Evolutionary conservation across 1,284 basidiomycete species (phyloP).

Genomic region (Tylopilus sp.): DNA sequence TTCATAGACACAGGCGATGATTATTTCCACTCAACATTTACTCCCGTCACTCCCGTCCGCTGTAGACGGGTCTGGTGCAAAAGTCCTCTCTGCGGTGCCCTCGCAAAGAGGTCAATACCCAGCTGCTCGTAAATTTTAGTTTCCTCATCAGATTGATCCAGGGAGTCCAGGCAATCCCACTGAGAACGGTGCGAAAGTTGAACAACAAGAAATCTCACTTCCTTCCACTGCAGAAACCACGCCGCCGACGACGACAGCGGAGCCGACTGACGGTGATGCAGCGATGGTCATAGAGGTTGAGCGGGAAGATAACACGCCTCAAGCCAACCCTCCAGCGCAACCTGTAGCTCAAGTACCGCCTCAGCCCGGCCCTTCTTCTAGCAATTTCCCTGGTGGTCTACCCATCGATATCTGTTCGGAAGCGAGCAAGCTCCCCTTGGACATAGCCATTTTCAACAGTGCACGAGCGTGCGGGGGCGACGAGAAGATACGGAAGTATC

Average conservation of each 20-base stretch:
- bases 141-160: slow-evolving; percentile 7
- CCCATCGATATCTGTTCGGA: slow-evolving; percentile 77
- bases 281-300: slow-evolving; percentile 50
- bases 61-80: slow-evolving; percentile 19
- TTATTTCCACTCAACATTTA: slow-evolving; percentile 79
- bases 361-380: slow-evolving; percentile 21
- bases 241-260: slow-evolving; percentile 26
- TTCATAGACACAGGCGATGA: slow-evolving; percentile 76
- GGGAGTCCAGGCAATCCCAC: slow-evolving; percentile 24
- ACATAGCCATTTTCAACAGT: slow-evolving; percentile 91
- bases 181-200: slow-evolving; percentile 31
- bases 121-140: not conserved
- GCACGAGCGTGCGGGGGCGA: slow-evolving; percentile 81
- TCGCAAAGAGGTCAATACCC: slow-evolving; percentile 28
- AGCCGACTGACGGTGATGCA: slow-evolving; percentile 32
- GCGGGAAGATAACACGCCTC: slow-evolving; percentile 41
- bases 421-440: slow-evolving; percentile 86
- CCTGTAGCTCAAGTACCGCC: slow-evolving; percentile 15
- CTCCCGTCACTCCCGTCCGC: slow-evolving; percentile 38
- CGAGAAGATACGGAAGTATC: slow-evolving; percentile 85
- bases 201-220: slow-evolving; percentile 34
- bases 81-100: slow-evolving; percentile 18
- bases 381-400: slow-evolving; percentile 29
- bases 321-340: slow-evolving; percentile 19
- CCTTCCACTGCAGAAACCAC: slow-evolving; percentile 34